Base-by-base conservation (phyloP, 306 rosid genomes). In the Prunus mira region DNA sequence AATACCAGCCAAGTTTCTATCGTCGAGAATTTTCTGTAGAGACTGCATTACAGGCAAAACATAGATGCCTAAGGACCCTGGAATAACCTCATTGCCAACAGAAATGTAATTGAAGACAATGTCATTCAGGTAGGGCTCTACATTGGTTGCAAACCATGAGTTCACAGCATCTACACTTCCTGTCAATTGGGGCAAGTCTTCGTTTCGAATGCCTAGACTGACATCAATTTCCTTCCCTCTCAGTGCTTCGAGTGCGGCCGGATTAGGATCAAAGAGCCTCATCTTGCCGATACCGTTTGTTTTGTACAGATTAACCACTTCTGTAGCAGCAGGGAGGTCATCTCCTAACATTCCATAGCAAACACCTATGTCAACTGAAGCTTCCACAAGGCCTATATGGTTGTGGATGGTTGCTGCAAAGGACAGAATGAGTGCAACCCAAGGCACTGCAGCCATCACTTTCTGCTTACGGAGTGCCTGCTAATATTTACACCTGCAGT, bases 51-150 rank as follows among this genome's bases (percentile, higher is more conserved):
- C 85, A 0, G 80, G 73, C 19, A 69, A 65, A 13, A 80, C 73
- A 11, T 22, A 41, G 64, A 2, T 66, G 0, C 82, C 70, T 0
- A 78, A 4, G 18, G 25, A 13, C 10, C 77, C 79, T 0, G 83
- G 88, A 25, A 84, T 66, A 10, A 65, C 79, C 41, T 84, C 84
- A 27, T 81, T 80, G 20, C 81, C 83, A 15, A 78, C 83, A 1
- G 79, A 13, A 32, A 81, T 76, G 77, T 75, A 75, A 5, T 25
- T 18, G 81, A 85, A 72, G 4, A 20, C 3, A 24, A 75, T 5
- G 57, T 76, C 81, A 2, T 28, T 3, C 1, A 67, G n/a, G 74
- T 76, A 81, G 8, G 82, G 83, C 57, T 79, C 12, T 0, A 83
- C 54, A 62, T 81, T 32, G 50, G 57, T 55, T 6, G 61, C 28